phyloP scores from a whole-genome alignment of 2,329 filamentous ascomycete species.

The Hymenoscyphus albidus region DNA sequence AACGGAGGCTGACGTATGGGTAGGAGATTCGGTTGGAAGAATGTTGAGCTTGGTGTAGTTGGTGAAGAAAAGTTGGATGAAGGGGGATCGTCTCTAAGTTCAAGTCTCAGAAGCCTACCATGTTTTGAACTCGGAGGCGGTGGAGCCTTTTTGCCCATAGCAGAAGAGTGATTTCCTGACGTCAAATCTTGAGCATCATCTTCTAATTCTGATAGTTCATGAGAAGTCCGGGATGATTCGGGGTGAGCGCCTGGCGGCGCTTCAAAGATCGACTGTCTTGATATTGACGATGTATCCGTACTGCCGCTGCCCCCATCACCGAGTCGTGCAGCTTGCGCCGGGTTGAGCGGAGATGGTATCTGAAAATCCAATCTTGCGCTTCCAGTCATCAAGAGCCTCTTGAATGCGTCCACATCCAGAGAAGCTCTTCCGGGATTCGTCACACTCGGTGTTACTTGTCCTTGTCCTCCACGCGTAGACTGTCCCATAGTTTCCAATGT shows the following conservation, averaged over 20 bases:
- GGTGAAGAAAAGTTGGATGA: constrained; percentile 32
- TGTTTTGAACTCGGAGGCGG: constrained; percentile 75
- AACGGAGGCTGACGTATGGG: constrained; percentile 28
- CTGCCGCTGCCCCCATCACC: constrained; percentile 44
- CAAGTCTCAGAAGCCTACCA: constrained; percentile 65
- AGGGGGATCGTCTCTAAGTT: constrained; percentile 41
- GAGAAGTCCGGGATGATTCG: constrained; percentile 54
- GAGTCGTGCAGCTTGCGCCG: constrained; percentile 25
- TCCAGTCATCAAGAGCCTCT: constrained; percentile 71
- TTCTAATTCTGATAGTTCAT: constrained; percentile 55
- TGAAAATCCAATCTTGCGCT: constrained; percentile 42
- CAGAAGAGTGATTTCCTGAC: constrained; percentile 24
- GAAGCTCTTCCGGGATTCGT: constrained; percentile 39
- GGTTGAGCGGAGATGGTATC: constrained; percentile 32
- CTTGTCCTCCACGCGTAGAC: constrained; percentile 23
- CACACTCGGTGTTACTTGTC: constrained; percentile 17
- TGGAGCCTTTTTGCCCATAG: constrained; percentile 58
- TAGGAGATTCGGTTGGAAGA: constrained; percentile 11
- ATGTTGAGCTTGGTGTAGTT: constrained; percentile 4
- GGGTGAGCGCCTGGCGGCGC: constrained; percentile 39
- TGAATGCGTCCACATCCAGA: constrained; percentile 76
- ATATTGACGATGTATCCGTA: constrained; percentile 56
- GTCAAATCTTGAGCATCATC: constrained; percentile 42
- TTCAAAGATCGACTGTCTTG: constrained; percentile 57
- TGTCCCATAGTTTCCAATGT: constrained; percentile 50